These are phyloP conservation scores for Ceratocystis huliohia DNA, from an alignment of 2,329 filamentous ascomycete genomes.

Conservation along the genomic window DNA sequence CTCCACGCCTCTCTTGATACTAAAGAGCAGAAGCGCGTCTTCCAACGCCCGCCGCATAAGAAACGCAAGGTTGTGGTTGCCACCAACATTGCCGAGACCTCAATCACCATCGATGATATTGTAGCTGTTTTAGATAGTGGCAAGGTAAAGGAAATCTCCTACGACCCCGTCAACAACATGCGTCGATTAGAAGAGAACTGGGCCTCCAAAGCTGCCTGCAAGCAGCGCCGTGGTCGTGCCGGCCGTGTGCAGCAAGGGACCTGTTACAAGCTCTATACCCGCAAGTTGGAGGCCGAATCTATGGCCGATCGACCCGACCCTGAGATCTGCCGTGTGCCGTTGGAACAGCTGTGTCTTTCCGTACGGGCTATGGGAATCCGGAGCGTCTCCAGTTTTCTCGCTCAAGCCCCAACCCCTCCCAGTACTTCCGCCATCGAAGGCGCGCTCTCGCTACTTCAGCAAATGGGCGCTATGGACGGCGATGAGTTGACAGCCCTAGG, in stretches of 20 bases:
- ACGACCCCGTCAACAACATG: slow-evolving; percentile 85
- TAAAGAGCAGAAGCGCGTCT: slow-evolving; percentile 76
- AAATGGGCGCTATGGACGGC: slow-evolving; percentile 82
- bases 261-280: slow-evolving; percentile 92
- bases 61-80: slow-evolving; percentile 88
- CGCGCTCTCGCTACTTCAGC: slow-evolving; percentile 61
- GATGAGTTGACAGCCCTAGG: slow-evolving; percentile 82
- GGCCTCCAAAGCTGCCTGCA: slow-evolving; percentile 87
- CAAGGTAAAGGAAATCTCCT: slow-evolving; percentile 91
- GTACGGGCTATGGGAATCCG: slow-evolving; percentile 89
- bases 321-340: slow-evolving; percentile 80
- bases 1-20: slow-evolving; percentile 87
- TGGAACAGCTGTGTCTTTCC: slow-evolving; percentile 88
- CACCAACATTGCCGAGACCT: slow-evolving; percentile 95
- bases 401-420: slow-evolving; percentile 78
- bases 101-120: slow-evolving; percentile 96
- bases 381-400: slow-evolving; percentile 70
- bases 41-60: slow-evolving; percentile 59
- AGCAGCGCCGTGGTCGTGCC: slow-evolving; percentile 84
- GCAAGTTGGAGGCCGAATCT: slow-evolving; percentile 60
- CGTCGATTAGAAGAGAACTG: slow-evolving; percentile 87
- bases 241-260: slow-evolving; percentile 81
- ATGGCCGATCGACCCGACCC: slow-evolving; percentile 86
- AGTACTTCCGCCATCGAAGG: slow-evolving; percentile 74
- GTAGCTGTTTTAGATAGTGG: slow-evolving; percentile 93